These are phyloP conservation scores for Beta vulgaris DNA, from an alignment of 148 eudicot genomes.

Conservation along the genomic window DNA sequence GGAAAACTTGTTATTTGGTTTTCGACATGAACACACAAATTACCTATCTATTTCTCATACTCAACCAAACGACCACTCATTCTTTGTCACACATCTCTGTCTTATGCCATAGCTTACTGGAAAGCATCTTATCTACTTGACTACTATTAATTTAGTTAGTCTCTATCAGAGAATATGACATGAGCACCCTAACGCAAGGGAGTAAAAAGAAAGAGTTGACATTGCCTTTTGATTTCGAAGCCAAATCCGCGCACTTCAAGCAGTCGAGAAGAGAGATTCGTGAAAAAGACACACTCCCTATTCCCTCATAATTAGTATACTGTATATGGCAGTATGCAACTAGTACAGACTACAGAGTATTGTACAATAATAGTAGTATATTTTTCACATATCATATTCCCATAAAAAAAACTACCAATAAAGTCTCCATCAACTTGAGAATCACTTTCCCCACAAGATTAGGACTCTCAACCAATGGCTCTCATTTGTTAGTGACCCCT, in stretches of 20 bases:
- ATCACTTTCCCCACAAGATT: constrained; percentile 6
- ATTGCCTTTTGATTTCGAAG: not conserved
- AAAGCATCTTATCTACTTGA: not conserved
- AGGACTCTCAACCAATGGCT: not conserved
- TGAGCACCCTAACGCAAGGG: not conserved
- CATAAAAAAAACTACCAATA: not conserved
- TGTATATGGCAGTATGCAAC: too few species aligned
- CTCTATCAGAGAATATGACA: not conserved
- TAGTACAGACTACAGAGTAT: too few species aligned
- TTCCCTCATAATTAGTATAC: too few species aligned
- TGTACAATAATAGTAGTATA: too few species aligned
- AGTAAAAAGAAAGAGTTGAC: not conserved
- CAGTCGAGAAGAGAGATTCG: not conserved
- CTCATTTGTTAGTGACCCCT: constrained; percentile 7
- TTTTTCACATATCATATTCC: not conserved
- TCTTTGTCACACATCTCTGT: too few species aligned
- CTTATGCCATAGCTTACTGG: not conserved
- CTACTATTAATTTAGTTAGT: not conserved
- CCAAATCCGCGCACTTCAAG: not conserved
- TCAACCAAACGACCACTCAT: too few species aligned
- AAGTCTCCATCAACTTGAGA: not conserved
- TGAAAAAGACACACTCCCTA: too few species aligned
- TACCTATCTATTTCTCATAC: too few species aligned
- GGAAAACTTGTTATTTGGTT: too few species aligned
- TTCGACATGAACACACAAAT: too few species aligned